phyloP scores from a whole-genome alignment of 176 grass and related monocot species.

The Tillandsia leiboldiana region DNA sequence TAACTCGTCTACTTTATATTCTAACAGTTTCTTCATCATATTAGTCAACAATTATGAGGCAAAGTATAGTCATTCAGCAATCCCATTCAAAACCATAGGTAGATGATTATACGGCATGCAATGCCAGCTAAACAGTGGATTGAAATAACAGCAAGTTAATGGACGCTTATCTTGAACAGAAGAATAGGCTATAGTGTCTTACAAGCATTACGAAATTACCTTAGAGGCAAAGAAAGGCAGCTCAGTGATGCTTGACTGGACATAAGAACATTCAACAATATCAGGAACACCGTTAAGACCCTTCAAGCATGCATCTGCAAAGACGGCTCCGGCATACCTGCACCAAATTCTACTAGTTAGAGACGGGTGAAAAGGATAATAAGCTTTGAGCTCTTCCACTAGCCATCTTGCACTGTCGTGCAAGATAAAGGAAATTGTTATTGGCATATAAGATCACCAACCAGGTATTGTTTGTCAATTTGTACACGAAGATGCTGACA shows the following conservation, averaged over 20 bases:
- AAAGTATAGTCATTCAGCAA: neutral
- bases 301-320: conserved; percentile 98
- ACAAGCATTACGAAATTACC: conserved; percentile 26
- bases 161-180: neutral
- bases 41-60: neutral
- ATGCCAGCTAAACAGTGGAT: neutral
- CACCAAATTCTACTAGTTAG: neutral
- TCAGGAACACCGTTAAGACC: conserved; percentile 84
- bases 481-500: no score
- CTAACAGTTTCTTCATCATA: no score
- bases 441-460: no score
- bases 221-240: conserved; percentile 97
- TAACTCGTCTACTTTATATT: no score
- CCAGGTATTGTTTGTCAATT: no score
- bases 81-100: neutral
- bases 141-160: no score
- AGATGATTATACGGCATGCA: neutral
- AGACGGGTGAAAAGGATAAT: neutral
- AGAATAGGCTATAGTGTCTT: neutral
- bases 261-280: conserved; percentile 84
- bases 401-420: neutral
- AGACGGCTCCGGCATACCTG: conserved; percentile 92
- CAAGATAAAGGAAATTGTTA: no score
- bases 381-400: neutral
- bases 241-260: conserved; percentile 81